These are phyloP conservation scores for Metarhizium sp. DNA, from an alignment of 2,329 filamentous ascomycete genomes.

Conservation along the genomic window DNA sequence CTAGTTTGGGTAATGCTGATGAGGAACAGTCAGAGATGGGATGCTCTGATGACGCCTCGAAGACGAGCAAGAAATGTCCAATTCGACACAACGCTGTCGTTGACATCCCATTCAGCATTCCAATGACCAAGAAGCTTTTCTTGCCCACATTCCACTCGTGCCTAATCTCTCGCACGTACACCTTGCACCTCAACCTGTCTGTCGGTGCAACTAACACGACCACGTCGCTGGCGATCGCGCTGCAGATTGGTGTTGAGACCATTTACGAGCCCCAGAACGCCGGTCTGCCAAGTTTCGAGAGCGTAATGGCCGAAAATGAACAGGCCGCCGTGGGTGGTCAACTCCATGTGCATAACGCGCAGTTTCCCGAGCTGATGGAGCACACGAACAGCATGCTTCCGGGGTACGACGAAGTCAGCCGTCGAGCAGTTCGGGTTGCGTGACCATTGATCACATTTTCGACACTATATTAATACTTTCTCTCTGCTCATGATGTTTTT, in stretches of 20 bases:
- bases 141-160: conserved; percentile 50
- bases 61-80: conserved; percentile 17
- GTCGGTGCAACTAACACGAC: conserved; percentile 32
- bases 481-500: not conserved
- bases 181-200: conserved; percentile 36
- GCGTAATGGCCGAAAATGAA: conserved; percentile 30
- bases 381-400: conserved; percentile 27
- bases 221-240: conserved; percentile 35
- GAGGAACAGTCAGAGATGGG: conserved; percentile 27
- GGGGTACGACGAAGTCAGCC: conserved; percentile 26
- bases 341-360: conserved; percentile 30
- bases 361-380: conserved; percentile 22
- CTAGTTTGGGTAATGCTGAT: conserved; percentile 27
- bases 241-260: conserved; percentile 40
- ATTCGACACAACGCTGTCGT: conserved; percentile 32
- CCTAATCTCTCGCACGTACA: conserved; percentile 46
- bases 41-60: conserved; percentile 11
- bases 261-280: conserved; percentile 20
- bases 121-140: conserved; percentile 38
- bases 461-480: not conserved
- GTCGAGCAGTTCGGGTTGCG: conserved; percentile 13
- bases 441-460: not conserved
- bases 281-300: conserved; percentile 41
- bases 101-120: conserved; percentile 38
- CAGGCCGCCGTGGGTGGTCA: conserved; percentile 34